Conservation (phyloP, 2,329 filamentous ascomycete species). For the Aspergillus sp. region DNA sequence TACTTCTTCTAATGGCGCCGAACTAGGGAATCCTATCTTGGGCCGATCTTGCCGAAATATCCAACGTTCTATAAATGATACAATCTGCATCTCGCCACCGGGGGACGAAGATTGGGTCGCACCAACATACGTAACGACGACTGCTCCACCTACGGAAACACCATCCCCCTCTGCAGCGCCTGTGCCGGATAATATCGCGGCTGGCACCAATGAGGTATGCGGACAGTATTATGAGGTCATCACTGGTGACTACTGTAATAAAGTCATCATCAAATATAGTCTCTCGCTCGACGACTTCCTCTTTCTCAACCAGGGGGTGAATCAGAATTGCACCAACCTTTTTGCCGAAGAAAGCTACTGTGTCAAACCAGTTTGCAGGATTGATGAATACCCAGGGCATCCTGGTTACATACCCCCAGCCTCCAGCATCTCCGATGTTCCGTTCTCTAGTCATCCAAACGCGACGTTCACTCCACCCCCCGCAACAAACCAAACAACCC, state of each 20-base stretch:
- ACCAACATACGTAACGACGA: not conserved
- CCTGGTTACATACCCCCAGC: no score
- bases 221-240: not conserved
- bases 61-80: not conserved
- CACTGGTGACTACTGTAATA: slow-evolving; percentile 3
- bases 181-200: not conserved
- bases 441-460: no score
- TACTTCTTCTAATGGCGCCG: no score
- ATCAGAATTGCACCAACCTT: slow-evolving; percentile 14
- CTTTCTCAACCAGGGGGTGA: slow-evolving; percentile 10
- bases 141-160: not conserved
- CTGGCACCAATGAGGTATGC: not conserved
- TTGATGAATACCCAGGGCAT: no score
- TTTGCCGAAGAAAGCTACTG: slow-evolving; percentile 8
- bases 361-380: not conserved
- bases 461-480: no score
- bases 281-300: slow-evolving; percentile 12
- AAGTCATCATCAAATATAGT: slow-evolving; percentile 3
- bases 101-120: not conserved
- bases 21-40: not conserved
- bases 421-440: no score
- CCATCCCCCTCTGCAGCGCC: no score
- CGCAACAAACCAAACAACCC: no score
- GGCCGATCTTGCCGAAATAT: not conserved
- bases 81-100: not conserved